Base-by-base conservation (phyloP, 805 yeast species). In the Candida quercuum region DNA sequence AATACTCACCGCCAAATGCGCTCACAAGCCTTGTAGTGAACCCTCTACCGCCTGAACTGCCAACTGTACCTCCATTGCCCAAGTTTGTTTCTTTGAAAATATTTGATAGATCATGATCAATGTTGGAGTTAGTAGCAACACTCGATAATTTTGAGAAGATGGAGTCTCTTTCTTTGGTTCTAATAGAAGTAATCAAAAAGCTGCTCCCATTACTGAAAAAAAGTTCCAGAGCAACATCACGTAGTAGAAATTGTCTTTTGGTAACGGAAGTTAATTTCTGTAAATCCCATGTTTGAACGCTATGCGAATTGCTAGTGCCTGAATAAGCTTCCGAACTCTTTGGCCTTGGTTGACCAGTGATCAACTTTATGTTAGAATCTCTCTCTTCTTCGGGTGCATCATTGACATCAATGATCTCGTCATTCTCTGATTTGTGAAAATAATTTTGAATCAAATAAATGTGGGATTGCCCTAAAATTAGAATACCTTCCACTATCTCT, bases 201-300 rank as follows among this genome's bases (percentile, higher is more conserved):
- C 86, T 82, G 1, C 79, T 73, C 0, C 93, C 94, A 56, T 81
- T 78, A 19, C 71, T 70, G 55, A 86, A 84, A 44, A 85, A 79
- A 51, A 86, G 59, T 51, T 87, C 96, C 25, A 86, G 53, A 0
- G 93, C 95, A 32, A 83, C 84, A 57, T 86, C 94, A 38, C 95
- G 63, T 13, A 87, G 63, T 15, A 87, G 57, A 49, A 86, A 87
- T 27, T 82, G 86, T 36, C 95, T 62, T 45, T 83, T 85, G 3
- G 87, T 77, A 11, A 81, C 74, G 4, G 82, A 77, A 0, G 77
- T 72, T 15, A 88, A 52, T 31, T 73, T 74, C 5, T 66, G 66
- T 16, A 83, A 48, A 18, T 73, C 69, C 93, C 94, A 86, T 12
- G 69, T 60, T 42, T 69, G 69, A 1, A 74, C 73, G 12, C 66